These are phyloP conservation scores for Trichoderma lentiforme DNA, from an alignment of 2,329 filamentous ascomycete species.

Conservation along the genomic window DNA sequence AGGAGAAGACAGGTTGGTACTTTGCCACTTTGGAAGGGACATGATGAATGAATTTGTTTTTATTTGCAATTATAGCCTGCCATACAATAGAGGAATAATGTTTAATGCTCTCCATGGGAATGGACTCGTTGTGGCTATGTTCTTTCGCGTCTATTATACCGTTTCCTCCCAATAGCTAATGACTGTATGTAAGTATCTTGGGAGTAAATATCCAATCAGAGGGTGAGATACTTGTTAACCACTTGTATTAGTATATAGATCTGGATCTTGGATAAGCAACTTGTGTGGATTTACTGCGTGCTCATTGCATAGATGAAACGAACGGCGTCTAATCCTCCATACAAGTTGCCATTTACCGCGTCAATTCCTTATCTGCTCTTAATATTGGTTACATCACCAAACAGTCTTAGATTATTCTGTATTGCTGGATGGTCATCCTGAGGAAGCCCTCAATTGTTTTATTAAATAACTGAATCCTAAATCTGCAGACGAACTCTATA, in stretches of 20 bases:
- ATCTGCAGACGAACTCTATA: neutral
- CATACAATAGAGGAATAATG: neutral
- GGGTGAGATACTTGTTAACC: too few species aligned
- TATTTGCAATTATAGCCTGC: neutral
- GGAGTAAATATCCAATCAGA: neutral
- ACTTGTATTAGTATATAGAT: too few species aligned
- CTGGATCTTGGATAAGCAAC: too few species aligned
- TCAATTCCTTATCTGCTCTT: too few species aligned
- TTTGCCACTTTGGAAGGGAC: conserved; percentile 38
- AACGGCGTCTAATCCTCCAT: too few species aligned
- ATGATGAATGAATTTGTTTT: neutral
- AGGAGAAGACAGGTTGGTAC: conserved; percentile 38
- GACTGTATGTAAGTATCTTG: neutral
- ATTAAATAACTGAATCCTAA: neutral
- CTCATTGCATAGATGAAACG: too few species aligned
- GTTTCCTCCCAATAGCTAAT: neutral
- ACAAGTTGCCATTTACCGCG: too few species aligned
- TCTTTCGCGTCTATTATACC: neutral
- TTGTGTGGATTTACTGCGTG: too few species aligned
- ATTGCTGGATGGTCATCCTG: too few species aligned
- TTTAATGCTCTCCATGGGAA: neutral
- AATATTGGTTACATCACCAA: too few species aligned
- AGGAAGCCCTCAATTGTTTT: too few species aligned
- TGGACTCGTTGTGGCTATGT: neutral
- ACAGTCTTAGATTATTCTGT: too few species aligned